A percentile compares a stretch with the other conserved stretches of the same genome.
Evolutionary conservation across 768 basidiomycete species (phyloP).

Genomic region (Boletus bicolor): DNA sequence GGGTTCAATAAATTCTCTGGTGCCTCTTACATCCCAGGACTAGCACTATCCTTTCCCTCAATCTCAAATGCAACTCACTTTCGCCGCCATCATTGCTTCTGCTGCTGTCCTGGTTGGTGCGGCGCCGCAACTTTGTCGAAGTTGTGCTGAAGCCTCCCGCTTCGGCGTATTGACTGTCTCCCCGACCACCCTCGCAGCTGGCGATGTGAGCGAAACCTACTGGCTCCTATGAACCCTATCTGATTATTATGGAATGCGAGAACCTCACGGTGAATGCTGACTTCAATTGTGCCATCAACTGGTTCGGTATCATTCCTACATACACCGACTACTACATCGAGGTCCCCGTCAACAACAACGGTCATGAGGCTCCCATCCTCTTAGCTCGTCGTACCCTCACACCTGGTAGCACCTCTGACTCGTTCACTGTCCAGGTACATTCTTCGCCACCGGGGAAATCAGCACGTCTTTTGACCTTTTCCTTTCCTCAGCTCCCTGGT

Average conservation of each 20-base stretch:
- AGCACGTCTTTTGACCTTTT: not conserved
- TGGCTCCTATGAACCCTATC: not conserved
- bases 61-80: conserved; percentile 18
- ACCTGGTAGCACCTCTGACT: conserved; percentile 5
- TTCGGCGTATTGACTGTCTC: conserved; percentile 19
- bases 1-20: not conserved
- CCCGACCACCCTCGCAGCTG: conserved; percentile 22
- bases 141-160: conserved; percentile 21
- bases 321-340: conserved; percentile 35
- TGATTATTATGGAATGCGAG: conserved; percentile 13
- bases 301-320: conserved; percentile 16
- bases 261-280: conserved; percentile 19
- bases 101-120: conserved; percentile 16
- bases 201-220: conserved; percentile 18
- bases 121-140: conserved; percentile 18
- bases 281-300: conserved; percentile 27
- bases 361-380: conserved; percentile 30
- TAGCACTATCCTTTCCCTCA: not conserved
- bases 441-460: not conserved
- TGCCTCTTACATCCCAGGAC: not conserved
- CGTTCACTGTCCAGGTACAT: conserved; percentile 20
- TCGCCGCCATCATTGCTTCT: conserved; percentile 11
- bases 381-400: conserved; percentile 20
- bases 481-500: conserved; percentile 19
- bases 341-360: conserved; percentile 31